Evolutionary conservation across 2,329 filamentous ascomycete genomes (phyloP), one percentile per base, ranked within the genome.

Genomic region (Epichloe amarillans): DNA sequence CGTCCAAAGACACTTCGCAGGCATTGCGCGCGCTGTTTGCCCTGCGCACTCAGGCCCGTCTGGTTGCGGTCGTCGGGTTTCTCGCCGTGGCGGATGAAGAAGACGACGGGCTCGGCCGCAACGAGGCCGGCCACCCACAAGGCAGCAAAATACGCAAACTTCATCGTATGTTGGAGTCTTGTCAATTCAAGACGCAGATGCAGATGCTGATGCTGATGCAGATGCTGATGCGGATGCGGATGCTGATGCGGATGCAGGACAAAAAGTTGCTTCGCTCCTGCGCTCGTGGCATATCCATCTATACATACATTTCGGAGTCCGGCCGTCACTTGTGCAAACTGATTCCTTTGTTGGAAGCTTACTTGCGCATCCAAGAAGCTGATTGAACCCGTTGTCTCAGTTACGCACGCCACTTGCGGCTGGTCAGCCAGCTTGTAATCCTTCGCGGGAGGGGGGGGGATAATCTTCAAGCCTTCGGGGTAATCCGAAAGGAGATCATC

Each of bases 81-180:
- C 62, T 83, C 80, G 52, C 79, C 80, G 55, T 83, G 80, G 17
- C 79, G 75, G 60, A 83, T 83, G 8, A 83, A 64, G 59, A 80
- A 83, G 35, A 83, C 74, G 0, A 73, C 81, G 1, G 77, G 71
- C 10, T 58, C 54, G 33, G 57, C 57, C 8, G 55, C 53, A 3
- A 55, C 59, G 21, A 60, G 23, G 15, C 26, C 49, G 6, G 55
- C 54, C 8, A 54, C 52, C 21, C 26, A 30, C 3, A 60, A 47
- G n/a, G 51, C 48, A 1, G 61, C 17, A 11, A 61, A 11, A 4
- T 50, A 33, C 19, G 51, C 37, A 35, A 56, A 26, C 51, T 58
- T 59, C 60, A 63, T 63, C 14, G 15, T 57, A 42, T 11, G 2
- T 10, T 12, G 15, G 11, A 19, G 41, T 41, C 21, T 15, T 10